Evolutionary conservation across 306 rosid genomes (phyloP).

Genomic region (Mimosa pudica): DNA sequence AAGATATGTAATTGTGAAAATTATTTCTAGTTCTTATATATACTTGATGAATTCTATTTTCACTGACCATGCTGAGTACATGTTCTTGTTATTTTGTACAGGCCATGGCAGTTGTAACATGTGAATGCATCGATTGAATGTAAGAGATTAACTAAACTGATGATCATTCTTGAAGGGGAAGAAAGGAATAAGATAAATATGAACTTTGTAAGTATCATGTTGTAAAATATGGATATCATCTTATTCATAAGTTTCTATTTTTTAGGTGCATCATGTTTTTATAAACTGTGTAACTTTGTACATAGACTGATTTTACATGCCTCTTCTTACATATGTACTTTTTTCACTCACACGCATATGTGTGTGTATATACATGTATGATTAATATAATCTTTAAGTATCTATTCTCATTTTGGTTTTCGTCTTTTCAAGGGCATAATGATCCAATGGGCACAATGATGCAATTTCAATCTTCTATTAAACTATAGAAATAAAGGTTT

Average conservation of each 20-base stretch:
- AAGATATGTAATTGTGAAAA: background rate
- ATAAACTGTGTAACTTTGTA: background rate
- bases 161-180: background rate
- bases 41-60: background rate
- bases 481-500: too few relatives aligned
- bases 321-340: background rate
- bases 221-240: background rate
- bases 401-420: too few relatives aligned
- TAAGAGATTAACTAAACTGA: background rate
- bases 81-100: background rate
- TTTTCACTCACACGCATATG: too few relatives aligned
- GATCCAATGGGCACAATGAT: too few relatives aligned
- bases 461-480: too few relatives aligned
- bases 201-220: background rate
- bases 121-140: background rate
- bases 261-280: background rate
- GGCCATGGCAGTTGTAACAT: constrained; percentile 42
- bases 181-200: too few relatives aligned
- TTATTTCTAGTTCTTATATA: background rate
- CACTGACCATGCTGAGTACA: background rate
- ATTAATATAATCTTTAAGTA: too few relatives aligned
- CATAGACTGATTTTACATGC: background rate
- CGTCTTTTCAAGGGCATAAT: too few relatives aligned
- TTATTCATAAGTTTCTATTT: background rate
- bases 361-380: too few relatives aligned